Evolutionary conservation across 208 protist genomes (phyloP).

Genomic region (Crithidia expoeki): DNA sequence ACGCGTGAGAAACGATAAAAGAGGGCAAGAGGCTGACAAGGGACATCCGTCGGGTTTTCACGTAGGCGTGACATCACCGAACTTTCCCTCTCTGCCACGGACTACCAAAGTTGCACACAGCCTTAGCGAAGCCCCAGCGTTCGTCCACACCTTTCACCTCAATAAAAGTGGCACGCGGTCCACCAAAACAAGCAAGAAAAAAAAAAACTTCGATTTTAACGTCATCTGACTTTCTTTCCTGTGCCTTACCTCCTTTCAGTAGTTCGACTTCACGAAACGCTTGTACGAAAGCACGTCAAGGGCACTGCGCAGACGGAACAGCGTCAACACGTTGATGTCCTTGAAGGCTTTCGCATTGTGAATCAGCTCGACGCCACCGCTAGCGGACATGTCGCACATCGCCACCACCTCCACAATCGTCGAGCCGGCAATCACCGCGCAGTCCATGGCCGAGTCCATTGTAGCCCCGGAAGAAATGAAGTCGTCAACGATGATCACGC

Average conservation of each 20-base stretch:
- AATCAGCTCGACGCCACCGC: slow-evolving; percentile 73
- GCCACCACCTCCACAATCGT: slow-evolving; percentile 71
- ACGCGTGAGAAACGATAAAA: too few relatives aligned
- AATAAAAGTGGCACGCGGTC: too few relatives aligned
- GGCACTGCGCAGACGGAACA: slow-evolving; percentile 64
- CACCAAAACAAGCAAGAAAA: slow-evolving; percentile 5
- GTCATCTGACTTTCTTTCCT: too few relatives aligned
- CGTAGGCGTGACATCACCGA: too few relatives aligned
- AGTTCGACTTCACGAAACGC: slow-evolving; percentile 24
- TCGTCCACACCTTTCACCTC: too few relatives aligned
- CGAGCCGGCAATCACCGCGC: slow-evolving; percentile 59
- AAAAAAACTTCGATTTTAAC: not conserved
- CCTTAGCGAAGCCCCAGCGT: too few relatives aligned
- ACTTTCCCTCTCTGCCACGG: too few relatives aligned
- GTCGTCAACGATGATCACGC: slow-evolving; percentile 90
- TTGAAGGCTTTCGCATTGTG: slow-evolving; percentile 56
- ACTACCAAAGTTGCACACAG: too few relatives aligned
- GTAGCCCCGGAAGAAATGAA: slow-evolving; percentile 85
- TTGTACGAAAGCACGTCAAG: slow-evolving; percentile 43
- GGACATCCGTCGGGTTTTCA: too few relatives aligned
- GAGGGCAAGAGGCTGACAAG: too few relatives aligned
- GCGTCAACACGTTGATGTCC: slow-evolving; percentile 71
- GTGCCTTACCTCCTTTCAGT: too few relatives aligned
- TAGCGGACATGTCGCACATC: slow-evolving; percentile 68
- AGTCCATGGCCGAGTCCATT: slow-evolving; percentile 69